Conservation (phyloP, 2,329 filamentous ascomycete species). For the Trichoderma polysporum region DNA sequence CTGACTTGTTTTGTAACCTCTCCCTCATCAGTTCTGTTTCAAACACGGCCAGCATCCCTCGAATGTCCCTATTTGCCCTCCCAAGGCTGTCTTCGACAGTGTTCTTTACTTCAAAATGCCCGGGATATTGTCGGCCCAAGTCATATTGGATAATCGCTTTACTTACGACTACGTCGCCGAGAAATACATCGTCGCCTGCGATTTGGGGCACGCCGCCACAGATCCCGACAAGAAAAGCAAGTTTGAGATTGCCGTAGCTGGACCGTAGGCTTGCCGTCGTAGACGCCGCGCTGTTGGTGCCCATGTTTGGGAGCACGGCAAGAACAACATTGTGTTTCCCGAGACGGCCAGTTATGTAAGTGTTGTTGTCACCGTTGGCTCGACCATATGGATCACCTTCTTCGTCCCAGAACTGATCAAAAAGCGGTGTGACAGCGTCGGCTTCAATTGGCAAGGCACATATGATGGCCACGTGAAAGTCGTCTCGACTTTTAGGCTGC, state of each 20-base stretch:
- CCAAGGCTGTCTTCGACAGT: slow-evolving; percentile 30
- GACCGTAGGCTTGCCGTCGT: slow-evolving; percentile 31
- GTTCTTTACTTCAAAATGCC: slow-evolving; percentile 29
- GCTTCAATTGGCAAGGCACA: slow-evolving; percentile 31
- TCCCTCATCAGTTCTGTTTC: slow-evolving; percentile 23
- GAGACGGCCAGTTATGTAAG: slow-evolving; percentile 33
- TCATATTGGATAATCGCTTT: slow-evolving; percentile 33
- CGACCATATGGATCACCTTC: slow-evolving; percentile 25
- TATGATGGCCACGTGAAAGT: slow-evolving; percentile 30
- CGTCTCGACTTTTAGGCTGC: slow-evolving; percentile 9
- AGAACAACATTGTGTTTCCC: slow-evolving; percentile 33
- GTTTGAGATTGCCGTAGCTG: slow-evolving; percentile 36
- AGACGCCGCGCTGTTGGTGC: slow-evolving; percentile 31
- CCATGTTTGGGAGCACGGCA: slow-evolving; percentile 30
- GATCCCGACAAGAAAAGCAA: slow-evolving; percentile 41
- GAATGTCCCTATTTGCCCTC: slow-evolving; percentile 31
- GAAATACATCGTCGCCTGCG: slow-evolving; percentile 20
- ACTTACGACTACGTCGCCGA: slow-evolving; percentile 39
- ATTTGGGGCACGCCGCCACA: slow-evolving; percentile 39
- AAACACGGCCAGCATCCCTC: slow-evolving; percentile 28
- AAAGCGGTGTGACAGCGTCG: slow-evolving; percentile 26
- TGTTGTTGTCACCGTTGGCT: slow-evolving; percentile 30
- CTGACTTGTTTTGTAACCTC: slow-evolving; percentile 17
- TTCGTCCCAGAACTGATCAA: slow-evolving; percentile 33
- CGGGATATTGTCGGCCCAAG: slow-evolving; percentile 29